A percentile compares a stretch with the other conserved stretches of the same genome.
Evolutionary conservation across 2,329 filamentous ascomycete genomes (phyloP).

Genomic region (Arthroderma sp.): DNA sequence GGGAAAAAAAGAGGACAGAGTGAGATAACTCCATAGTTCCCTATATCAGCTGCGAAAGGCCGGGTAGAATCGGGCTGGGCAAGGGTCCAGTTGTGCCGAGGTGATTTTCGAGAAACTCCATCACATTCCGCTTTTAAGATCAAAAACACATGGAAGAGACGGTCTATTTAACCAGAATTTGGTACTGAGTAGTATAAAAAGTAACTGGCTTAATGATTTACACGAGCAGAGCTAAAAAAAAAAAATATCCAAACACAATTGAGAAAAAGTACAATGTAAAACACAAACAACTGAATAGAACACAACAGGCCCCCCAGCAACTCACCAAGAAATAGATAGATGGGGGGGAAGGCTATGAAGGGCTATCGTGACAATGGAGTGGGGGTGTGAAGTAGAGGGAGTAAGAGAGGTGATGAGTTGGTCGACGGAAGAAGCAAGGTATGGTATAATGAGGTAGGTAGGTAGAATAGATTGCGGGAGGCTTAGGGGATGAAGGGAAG

Average conservation of each 20-base stretch:
- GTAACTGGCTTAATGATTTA: constrained; percentile 2
- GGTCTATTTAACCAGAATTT: neutral
- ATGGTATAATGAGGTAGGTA: neutral
- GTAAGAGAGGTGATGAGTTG: neutral
- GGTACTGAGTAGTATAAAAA: neutral
- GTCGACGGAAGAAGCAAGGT: neutral
- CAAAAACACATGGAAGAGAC: neutral
- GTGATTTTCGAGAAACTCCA: neutral
- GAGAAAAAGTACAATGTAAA: neutral
- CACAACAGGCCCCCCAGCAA: neutral
- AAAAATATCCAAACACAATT: neutral
- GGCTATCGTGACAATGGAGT: neutral
- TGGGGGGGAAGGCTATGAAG: neutral
- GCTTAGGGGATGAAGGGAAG: neutral
- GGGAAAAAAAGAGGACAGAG: neutral
- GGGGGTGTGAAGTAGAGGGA: neutral
- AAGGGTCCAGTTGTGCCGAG: neutral
- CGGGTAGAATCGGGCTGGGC: neutral
- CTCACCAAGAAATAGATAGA: neutral
- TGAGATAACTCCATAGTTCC: no score
- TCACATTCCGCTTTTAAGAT: no score
- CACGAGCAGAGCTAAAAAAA: neutral
- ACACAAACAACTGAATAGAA: neutral
- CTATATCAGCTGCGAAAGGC: neutral
- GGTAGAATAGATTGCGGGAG: neutral